These are phyloP conservation scores for Rhinocladiella mackenziei DNA, from an alignment of 2,329 filamentous ascomycete species.

Conservation along the genomic window DNA sequence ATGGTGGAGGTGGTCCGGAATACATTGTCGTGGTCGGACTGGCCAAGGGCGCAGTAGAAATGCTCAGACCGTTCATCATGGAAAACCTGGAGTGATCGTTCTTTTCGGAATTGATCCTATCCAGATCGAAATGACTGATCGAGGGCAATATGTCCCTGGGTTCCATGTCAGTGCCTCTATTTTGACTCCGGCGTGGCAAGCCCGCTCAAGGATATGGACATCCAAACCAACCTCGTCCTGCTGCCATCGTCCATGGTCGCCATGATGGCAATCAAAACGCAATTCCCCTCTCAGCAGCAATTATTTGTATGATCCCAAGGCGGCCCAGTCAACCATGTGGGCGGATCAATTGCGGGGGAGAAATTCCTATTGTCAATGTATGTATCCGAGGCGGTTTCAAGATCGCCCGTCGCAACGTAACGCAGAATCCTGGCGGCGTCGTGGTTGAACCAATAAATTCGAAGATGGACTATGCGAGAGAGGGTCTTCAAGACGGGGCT, in stretches of 20 bases:
- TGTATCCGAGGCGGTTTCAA: conserved; percentile 18
- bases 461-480: conserved; percentile 4
- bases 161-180: conserved; percentile 13
- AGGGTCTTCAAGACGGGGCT: no score
- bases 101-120: conserved; percentile 36
- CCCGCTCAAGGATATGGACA: background rate
- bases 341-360: conserved; percentile 6
- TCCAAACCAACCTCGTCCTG: conserved; percentile 23
- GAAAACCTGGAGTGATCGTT: conserved; percentile 35
- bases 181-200: no score
- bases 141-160: conserved; percentile 43
- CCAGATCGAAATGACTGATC: conserved; percentile 40
- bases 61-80: conserved; percentile 33
- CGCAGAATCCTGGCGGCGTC: conserved; percentile 13
- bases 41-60: conserved; percentile 39
- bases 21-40: conserved; percentile 42
- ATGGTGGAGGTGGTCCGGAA: conserved; percentile 40
- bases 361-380: conserved; percentile 17
- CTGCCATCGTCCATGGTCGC: conserved; percentile 22
- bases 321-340: conserved; percentile 24
- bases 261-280: conserved; percentile 15
- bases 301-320: conserved; percentile 8
- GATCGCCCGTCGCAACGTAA: conserved; percentile 15
- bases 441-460: conserved; percentile 13
- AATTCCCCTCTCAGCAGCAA: conserved; percentile 1